These are phyloP conservation scores for Pseudocercospora musae DNA, from an alignment of 2,329 filamentous ascomycete genomes.

Conservation along the genomic window DNA sequence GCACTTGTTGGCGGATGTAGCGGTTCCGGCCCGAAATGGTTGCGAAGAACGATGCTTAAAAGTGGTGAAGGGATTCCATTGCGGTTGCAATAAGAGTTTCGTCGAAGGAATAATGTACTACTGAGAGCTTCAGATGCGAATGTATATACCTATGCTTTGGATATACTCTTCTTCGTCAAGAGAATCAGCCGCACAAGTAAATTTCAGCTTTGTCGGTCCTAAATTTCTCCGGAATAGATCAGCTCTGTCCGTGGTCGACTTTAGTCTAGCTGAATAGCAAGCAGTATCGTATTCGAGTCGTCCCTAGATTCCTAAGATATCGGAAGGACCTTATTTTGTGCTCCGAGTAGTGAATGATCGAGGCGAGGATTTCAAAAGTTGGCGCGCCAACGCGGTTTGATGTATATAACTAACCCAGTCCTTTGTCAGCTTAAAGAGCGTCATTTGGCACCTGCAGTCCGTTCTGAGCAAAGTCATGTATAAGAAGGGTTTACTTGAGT, in stretches of 20 bases:
- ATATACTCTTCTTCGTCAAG: too few species aligned
- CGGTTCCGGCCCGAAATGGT: too few species aligned
- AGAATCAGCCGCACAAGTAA: background rate
- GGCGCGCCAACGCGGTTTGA: background rate
- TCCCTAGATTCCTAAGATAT: background rate
- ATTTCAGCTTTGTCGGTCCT: background rate
- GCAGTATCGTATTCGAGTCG: background rate
- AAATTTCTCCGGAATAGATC: background rate
- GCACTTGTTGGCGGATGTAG: conserved; percentile 32
- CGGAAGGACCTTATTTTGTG: background rate
- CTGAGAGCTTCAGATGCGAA: background rate
- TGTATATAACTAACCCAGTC: too few species aligned
- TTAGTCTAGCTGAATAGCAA: background rate
- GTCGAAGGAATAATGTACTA: too few species aligned
- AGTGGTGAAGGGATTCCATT: background rate
- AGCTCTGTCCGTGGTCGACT: background rate
- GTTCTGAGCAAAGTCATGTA: too few species aligned
- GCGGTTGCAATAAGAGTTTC: too few species aligned
- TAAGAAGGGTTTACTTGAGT: too few species aligned
- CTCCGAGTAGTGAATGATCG: background rate
- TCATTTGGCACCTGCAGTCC: too few species aligned
- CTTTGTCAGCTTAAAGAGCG: too few species aligned
- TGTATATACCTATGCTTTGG: background rate
- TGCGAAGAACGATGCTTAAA: background rate
- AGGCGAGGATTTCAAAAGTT: background rate